Conservation (phyloP, 148 eudicot species). For the Fagopyrum tataricum region DNA sequence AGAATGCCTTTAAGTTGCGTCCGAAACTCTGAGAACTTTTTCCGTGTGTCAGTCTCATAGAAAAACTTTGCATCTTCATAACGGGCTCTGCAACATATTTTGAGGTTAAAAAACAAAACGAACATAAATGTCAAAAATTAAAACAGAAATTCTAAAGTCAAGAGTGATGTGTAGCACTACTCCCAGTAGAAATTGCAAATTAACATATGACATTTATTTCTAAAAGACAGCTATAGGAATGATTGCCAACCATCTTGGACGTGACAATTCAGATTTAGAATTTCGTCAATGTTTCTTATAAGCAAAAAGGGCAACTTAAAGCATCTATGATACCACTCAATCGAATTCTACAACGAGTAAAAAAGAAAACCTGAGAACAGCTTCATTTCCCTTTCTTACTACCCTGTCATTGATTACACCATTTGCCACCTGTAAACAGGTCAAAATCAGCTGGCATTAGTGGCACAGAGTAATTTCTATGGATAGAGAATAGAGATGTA, state of each 20-base stretch:
- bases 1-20: conserved; percentile 82
- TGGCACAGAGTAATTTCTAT: background rate
- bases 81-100: conserved; percentile 59
- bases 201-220: background rate
- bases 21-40: conserved; percentile 72
- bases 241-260: background rate
- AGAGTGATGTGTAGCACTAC: background rate
- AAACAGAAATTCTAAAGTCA: background rate
- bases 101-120: background rate
- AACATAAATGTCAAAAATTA: background rate
- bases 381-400: conserved; percentile 95
- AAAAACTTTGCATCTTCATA: conserved; percentile 99
- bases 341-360: background rate
- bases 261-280: background rate
- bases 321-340: background rate
- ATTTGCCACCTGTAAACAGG: conserved; percentile 73
- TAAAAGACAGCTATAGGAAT: background rate
- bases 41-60: conserved; percentile 78
- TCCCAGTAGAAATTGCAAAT: background rate
- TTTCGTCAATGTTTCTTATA: background rate
- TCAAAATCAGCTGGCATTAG: conserved; percentile 1
- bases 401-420: conserved; percentile 68
- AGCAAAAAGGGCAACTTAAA: background rate
- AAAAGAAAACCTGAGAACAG: conserved; percentile 72
- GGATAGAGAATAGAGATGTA: background rate